phyloP scores from a whole-genome alignment of 306 rosid genomes.

The Pachyrhizus erosus region DNA sequence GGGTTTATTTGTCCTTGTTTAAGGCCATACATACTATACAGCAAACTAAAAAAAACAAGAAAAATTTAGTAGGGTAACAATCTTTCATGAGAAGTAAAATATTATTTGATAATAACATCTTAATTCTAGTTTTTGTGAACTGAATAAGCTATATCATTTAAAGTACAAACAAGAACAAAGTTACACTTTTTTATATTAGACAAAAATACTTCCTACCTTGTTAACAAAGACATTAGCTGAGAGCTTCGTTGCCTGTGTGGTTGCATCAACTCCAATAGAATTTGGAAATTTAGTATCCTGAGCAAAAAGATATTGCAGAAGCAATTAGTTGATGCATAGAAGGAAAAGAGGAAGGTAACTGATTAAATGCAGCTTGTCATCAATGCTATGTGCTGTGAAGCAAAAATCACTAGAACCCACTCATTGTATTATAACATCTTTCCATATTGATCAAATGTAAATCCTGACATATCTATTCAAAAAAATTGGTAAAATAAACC shows the following conservation, averaged over 20 bases:
- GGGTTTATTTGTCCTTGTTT: not conserved
- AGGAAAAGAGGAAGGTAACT: not conserved
- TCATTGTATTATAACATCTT: not conserved
- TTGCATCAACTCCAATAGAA: slow-evolving; percentile 27
- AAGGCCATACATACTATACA: not conserved
- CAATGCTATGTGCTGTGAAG: not conserved
- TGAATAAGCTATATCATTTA: not conserved
- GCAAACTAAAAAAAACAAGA: not conserved
- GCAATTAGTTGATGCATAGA: not conserved
- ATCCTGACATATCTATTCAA: not conserved
- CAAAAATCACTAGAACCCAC: not conserved
- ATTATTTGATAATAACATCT: not conserved
- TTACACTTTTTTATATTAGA: not conserved
- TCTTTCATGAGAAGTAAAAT: not conserved
- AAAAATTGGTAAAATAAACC: not conserved
- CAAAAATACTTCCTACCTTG: slow-evolving; percentile 39
- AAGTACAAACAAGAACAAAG: not conserved
- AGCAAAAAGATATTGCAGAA: slow-evolving; percentile 3
- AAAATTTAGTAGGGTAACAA: not conserved
- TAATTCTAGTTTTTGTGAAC: not conserved
- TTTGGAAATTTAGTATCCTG: slow-evolving; percentile 36
- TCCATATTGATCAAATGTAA: not conserved
- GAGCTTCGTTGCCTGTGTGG: slow-evolving; percentile 39
- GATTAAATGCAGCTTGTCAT: not conserved
- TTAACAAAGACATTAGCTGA: slow-evolving; percentile 45